phyloP scores from a whole-genome alignment of 2,329 filamentous ascomycete species.

The Microascus cirrosus region DNA sequence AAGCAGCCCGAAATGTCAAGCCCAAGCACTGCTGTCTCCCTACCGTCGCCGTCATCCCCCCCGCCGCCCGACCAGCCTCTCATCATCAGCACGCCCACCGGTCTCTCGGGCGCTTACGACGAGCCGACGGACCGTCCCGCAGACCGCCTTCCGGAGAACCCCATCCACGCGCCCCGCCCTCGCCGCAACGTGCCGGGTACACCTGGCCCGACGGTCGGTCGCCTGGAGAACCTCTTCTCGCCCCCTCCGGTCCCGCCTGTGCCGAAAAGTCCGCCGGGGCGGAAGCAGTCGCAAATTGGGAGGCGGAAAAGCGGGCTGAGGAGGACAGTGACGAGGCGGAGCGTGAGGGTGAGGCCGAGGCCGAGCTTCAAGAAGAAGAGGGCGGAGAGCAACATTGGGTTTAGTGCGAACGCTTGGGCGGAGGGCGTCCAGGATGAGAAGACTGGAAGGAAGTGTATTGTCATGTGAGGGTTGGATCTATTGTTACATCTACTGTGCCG shows the following conservation, averaged over 20 bases:
- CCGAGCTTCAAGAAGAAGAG: constrained; percentile 16
- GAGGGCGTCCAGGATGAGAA: constrained; percentile 1
- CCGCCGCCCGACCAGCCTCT: constrained; percentile 37
- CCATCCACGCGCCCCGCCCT: constrained; percentile 41
- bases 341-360: constrained; percentile 19
- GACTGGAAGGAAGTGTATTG: constrained; percentile 33
- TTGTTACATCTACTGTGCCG: neutral
- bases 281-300: neutral
- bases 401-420: constrained; percentile 16
- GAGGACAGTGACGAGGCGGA: constrained; percentile 2
- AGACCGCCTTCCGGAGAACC: constrained; percentile 25
- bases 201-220: constrained; percentile 35
- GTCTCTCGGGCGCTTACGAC: constrained; percentile 42
- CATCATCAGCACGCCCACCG: constrained; percentile 49
- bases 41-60: neutral
- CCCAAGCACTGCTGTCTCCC: neutral
- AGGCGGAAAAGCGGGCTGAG: neutral
- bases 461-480: constrained; percentile 32
- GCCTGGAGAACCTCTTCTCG: constrained; percentile 37
- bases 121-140: constrained; percentile 18
- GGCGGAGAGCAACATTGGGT: constrained; percentile 26
- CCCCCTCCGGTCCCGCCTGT: neutral
- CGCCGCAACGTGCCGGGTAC: constrained; percentile 21
- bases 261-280: neutral
- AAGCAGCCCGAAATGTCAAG: neutral